Evolutionary conservation across 1,139 yeast species (phyloP), one percentile per base, ranked within the genome.

Genomic region (Debaryomyces fabryi): DNA sequence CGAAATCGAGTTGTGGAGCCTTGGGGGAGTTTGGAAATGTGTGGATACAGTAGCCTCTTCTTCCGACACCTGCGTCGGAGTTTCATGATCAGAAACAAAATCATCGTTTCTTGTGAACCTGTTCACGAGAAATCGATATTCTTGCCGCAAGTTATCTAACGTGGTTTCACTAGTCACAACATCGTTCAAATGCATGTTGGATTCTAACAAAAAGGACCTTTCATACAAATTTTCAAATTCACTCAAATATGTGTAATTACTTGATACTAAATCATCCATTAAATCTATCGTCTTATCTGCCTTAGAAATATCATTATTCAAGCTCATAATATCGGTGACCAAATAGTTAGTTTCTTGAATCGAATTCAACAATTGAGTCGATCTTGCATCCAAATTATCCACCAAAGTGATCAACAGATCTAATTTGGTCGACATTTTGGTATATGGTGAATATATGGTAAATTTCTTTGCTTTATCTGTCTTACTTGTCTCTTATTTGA

Each of bases 121-220:
- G 40, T 27, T 44, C 47, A 55, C 64, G 13, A 80, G 53, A 49
- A 68, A 74, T n/a, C 63, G 58, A 51, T 68, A 82, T 57, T 83
- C 88, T 39, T 68, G 60, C 34, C 69, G 63, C 42, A 84, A 58
- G 51, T 79, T 81, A 43, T 76, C 80, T 52, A 79, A 71, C 1
- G 83, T 76, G 67, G 78, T 63, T 65, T 77, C 52, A 72, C 78
- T 59, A 69, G 78, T 71, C 44, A 65, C 50, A 21, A 39, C 37
- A 54, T 74, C 79, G 49, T 69, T 71, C 40, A 59, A 47, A 20
- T 55, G 58, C 41, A 74, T 47, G 46, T 65, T 70, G 7, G 72
- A 62, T 52, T 74, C 79, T 39, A 75, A 63, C 48, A 67, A 64
- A 47, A 64, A 64, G 3, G 71, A 59, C 52, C 66, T 69, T 46